These are phyloP conservation scores for Diaporthe sp. DNA, from an alignment of 2,329 filamentous ascomycete genomes.

Conservation along the genomic window DNA sequence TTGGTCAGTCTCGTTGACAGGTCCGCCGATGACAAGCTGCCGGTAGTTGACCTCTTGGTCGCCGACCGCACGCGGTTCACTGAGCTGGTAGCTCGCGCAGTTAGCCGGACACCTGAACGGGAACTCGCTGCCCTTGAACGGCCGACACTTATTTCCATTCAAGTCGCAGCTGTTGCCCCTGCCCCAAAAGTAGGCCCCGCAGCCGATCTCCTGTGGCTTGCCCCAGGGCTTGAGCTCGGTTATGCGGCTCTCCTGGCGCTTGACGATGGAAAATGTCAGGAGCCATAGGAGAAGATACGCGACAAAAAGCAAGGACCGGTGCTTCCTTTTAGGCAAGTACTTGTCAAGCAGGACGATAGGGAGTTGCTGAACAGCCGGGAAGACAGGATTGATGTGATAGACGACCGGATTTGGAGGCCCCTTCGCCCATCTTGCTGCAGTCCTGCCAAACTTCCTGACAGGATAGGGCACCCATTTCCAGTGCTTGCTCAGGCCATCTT, in stretches of 20 bases:
- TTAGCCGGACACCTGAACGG: constrained; percentile 82
- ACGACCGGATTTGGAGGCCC: constrained; percentile 68
- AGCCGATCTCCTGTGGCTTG: constrained; percentile 74
- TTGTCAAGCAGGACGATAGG: constrained; percentile 75
- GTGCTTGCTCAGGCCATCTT: constrained; percentile 63
- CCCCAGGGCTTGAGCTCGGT: constrained; percentile 78
- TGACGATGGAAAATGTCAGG: constrained; percentile 76
- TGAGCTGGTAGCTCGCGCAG: constrained; percentile 74
- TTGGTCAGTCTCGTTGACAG: constrained; percentile 56
- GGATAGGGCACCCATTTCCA: constrained; percentile 73
- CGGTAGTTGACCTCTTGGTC: constrained; percentile 75
- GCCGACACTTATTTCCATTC: constrained; percentile 81
- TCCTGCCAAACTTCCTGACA: constrained; percentile 60
- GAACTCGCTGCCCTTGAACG: constrained; percentile 78
- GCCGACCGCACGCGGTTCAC: constrained; percentile 83
- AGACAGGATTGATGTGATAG: constrained; percentile 70
- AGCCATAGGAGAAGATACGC: constrained; percentile 77
- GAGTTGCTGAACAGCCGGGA: constrained; percentile 76
- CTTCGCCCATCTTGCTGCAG: constrained; percentile 63
- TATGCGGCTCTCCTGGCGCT: constrained; percentile 71
- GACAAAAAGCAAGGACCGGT: constrained; percentile 71
- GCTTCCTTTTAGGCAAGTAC: constrained; percentile 70
- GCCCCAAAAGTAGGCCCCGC: constrained; percentile 79
- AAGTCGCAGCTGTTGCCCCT: constrained; percentile 80
- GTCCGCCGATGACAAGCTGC: constrained; percentile 78